Evolutionary conservation across 2,329 filamentous ascomycete genomes (phyloP).

Genomic region (Leptographium flavum): DNA sequence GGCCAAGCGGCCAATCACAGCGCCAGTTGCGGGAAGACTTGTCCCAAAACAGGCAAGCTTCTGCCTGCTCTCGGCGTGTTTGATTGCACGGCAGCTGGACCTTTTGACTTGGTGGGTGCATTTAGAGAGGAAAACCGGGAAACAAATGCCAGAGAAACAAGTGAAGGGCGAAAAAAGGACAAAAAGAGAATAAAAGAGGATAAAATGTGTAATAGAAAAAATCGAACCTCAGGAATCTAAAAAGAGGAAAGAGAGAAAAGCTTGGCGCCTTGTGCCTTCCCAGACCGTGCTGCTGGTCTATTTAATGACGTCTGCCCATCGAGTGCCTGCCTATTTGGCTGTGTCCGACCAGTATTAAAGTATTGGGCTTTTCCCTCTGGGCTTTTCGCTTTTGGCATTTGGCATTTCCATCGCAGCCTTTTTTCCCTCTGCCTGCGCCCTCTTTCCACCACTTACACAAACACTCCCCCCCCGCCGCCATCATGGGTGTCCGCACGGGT

Average conservation of each 20-base stretch:
- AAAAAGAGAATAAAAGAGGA: too few relatives aligned
- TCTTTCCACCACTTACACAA: neutral
- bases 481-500: slow-evolving; percentile 43
- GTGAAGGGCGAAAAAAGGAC: too few relatives aligned
- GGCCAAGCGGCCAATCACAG: neutral
- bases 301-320: neutral
- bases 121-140: neutral
- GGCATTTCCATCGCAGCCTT: neutral
- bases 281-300: neutral
- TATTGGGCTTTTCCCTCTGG: neutral
- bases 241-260: neutral
- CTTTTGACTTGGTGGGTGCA: neutral
- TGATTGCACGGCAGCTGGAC: neutral
- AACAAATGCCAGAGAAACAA: too few relatives aligned
- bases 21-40: neutral
- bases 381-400: neutral
- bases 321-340: neutral
- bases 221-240: too few relatives aligned
- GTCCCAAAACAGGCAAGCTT: neutral
- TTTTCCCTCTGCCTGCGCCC: neutral
- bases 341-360: too few relatives aligned
- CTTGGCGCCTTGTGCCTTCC: neutral
- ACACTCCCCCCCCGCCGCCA: slow-evolving; percentile 10
- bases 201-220: too few relatives aligned
- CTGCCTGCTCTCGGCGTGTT: neutral